Percentiles rank a stretch among this genome's conserved stretches.
Evolutionary conservation across 192 early-diverging fungal species (phyloP).

Genomic region (Entrophospora sp.): DNA sequence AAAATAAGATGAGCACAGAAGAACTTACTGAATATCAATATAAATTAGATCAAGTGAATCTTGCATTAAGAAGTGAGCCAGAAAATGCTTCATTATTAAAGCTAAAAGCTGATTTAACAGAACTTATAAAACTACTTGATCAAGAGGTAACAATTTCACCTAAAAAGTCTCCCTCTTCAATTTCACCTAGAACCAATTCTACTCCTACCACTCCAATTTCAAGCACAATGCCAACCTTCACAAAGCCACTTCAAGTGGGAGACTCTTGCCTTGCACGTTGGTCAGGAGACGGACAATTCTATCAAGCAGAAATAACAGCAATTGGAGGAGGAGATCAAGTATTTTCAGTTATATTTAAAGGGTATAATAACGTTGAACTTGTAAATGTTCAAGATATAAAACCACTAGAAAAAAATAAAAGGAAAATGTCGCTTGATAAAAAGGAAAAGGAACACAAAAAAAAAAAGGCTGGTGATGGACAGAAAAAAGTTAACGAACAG

Average conservation of each 20-base stretch:
- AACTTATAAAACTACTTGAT: slow-evolving; percentile 54
- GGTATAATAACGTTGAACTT: slow-evolving; percentile 48
- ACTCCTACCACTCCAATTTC: slow-evolving; percentile 16
- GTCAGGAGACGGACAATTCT: slow-evolving; percentile 57
- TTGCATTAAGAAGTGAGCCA: slow-evolving; percentile 58
- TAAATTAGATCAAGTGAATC: slow-evolving; percentile 37
- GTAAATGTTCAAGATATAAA: slow-evolving; percentile 29
- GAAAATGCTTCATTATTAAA: slow-evolving; percentile 58
- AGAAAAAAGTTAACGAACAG: slow-evolving; percentile 49
- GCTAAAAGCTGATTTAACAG: slow-evolving; percentile 53
- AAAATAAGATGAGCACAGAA: slow-evolving; percentile 11
- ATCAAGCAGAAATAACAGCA: slow-evolving; percentile 51
- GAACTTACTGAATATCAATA: slow-evolving; percentile 21
- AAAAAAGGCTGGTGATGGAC: slow-evolving; percentile 32
- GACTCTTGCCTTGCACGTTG: slow-evolving; percentile 58
- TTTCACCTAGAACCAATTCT: slow-evolving; percentile 5
- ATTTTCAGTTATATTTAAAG: slow-evolving; percentile 53
- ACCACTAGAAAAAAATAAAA: slow-evolving; percentile 17
- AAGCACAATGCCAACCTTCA: neutral
- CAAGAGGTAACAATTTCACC: slow-evolving; percentile 22
- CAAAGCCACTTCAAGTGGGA: slow-evolving; percentile 35
- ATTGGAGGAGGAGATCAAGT: slow-evolving; percentile 43
- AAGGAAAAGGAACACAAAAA: slow-evolving; percentile 36
- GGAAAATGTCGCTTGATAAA: slow-evolving; percentile 21
- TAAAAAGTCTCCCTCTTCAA: slow-evolving; percentile 15